Conservation (phyloP, 768 basidiomycete genomes). For the Termitomyces sp. region DNA sequence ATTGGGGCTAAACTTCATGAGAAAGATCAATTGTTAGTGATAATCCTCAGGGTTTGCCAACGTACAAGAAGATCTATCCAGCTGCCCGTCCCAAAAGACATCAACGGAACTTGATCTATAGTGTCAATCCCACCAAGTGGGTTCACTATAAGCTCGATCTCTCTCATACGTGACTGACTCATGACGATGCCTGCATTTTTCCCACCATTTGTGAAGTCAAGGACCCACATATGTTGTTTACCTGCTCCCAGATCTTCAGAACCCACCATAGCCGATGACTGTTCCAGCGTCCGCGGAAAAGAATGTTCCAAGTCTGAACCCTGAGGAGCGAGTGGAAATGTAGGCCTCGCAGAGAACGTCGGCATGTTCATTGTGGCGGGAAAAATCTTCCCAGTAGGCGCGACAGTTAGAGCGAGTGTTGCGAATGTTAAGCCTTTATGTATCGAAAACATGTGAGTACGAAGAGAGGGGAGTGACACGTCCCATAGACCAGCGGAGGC, state of each 20-base stretch:
- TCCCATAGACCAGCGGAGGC: slow-evolving; percentile 28
- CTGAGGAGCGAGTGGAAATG: slow-evolving; percentile 43
- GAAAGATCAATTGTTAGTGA: slow-evolving; percentile 2
- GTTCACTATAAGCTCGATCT: slow-evolving; percentile 61
- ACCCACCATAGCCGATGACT: slow-evolving; percentile 20
- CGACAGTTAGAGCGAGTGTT: slow-evolving; percentile 37
- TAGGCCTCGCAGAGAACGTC: slow-evolving; percentile 40
- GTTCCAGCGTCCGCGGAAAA: slow-evolving; percentile 38
- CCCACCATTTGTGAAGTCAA: slow-evolving; percentile 64
- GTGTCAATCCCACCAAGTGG: slow-evolving; percentile 43
- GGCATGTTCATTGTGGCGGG: slow-evolving; percentile 40
- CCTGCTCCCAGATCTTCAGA: slow-evolving; percentile 9
- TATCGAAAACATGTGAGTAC: slow-evolving; percentile 32
- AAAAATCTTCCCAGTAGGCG: slow-evolving; percentile 31
- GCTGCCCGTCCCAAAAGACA: slow-evolving; percentile 44
- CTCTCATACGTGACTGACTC: slow-evolving; percentile 68
- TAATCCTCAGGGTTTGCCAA: neutral
- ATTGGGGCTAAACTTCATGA: slow-evolving; percentile 48
- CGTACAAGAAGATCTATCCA: slow-evolving; percentile 65
- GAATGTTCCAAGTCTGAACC: slow-evolving; percentile 43
- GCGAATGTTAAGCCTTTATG: slow-evolving; percentile 50
- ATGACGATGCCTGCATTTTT: slow-evolving; percentile 55
- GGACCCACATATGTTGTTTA: slow-evolving; percentile 48
- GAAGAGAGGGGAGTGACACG: slow-evolving; percentile 45
- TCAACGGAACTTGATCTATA: slow-evolving; percentile 34